Conservation (phyloP, 1,139 yeast species). For the Candida freyschussii region DNA sequence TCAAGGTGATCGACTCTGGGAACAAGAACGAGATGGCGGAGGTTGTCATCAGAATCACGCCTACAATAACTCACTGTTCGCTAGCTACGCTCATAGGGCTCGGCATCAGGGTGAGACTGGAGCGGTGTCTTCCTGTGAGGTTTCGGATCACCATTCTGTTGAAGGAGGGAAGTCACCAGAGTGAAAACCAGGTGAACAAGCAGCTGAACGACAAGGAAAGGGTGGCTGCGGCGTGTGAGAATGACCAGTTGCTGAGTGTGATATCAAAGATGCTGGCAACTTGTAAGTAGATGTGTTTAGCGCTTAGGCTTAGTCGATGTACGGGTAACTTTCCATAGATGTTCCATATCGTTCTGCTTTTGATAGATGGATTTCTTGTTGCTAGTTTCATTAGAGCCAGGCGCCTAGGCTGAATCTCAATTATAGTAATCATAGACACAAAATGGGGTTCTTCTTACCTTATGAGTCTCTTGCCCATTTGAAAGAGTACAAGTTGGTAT, state of each 20-base stretch:
- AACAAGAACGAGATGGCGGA: constrained; percentile 57
- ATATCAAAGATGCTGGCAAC: constrained; percentile 89
- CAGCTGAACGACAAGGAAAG: constrained; percentile 96
- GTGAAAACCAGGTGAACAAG: constrained; percentile 92
- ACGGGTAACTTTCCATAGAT: no score
- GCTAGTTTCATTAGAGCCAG: no score
- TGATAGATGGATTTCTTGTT: no score
- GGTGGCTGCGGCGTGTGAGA: constrained; percentile 98
- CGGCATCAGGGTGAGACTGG: constrained; percentile 88
- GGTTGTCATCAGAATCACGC: constrained; percentile 81
- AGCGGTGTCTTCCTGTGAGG: constrained; percentile 81
- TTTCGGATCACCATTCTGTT: constrained; percentile 75
- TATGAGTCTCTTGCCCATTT: constrained; percentile 10
- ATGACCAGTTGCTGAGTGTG: constrained; percentile 82
- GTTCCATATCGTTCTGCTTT: no score
- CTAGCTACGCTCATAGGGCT: constrained; percentile 93
- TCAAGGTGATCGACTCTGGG: constrained; percentile 57
- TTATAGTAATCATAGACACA: neutral
- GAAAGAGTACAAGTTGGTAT: constrained; percentile 14
- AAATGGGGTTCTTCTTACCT: constrained; percentile 17
- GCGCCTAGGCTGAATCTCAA: neutral
- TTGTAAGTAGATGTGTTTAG: constrained; percentile 42
- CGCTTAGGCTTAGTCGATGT: no score
- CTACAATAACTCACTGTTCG: constrained; percentile 97
- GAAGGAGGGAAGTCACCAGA: constrained; percentile 92